Base-by-base conservation (phyloP, 495 filamentous ascomycete genomes). In the Daldinia caldariorum region DNA sequence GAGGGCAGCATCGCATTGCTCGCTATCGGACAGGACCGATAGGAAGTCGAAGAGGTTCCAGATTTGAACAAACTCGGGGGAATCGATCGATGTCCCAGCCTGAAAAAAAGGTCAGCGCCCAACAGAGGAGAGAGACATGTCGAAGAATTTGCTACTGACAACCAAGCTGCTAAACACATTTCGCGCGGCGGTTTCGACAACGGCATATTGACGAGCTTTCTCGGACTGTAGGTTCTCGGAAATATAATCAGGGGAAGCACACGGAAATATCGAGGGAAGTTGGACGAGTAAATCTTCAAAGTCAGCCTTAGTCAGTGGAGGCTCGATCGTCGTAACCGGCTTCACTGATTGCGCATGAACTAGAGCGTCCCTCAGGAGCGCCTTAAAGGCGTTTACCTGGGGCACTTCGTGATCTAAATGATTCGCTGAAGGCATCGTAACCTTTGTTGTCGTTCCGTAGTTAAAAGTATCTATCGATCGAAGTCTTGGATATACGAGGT, bases 41-140 rank as follows among this genome's bases (percentile, higher is more conserved):
- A 97, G 83, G 43, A 97, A 89, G 78, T 99, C 95, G 56, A 99
- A 86, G 14, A 99, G 84, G 74, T 97, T 94, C 93, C 94, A 97
- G 53, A 98, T 87, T 57, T 88, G 82, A 50, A 92, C 89, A 69
- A 97, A 96, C 0, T 83, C 79, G 49, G 89, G 90, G 22, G 91
- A 86, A 43, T 91, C 84, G 66, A 96, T 96, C 5, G 88, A 83
- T 13, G 84, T 91, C 14, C 84, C 83, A 37, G 90, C 87, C 91
- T 92, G 26, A 72, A 41, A 50, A 60, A 60, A 55, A 18, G 63
- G 74, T 81, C 72, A 81, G 77, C 74, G 58, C 32, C 49, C 65
- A 61, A 75, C 63, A 26, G 16, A 66, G 63, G 9, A 60, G 57
- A 29, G 60, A 26, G 59, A 53, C 35, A 47, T 8, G 16, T 35